Percentiles rank a stretch among this genome's conserved stretches.
Evolutionary conservation across 2,329 filamentous ascomycete genomes (phyloP).

Genomic region (Penicillium capsulatum): DNA sequence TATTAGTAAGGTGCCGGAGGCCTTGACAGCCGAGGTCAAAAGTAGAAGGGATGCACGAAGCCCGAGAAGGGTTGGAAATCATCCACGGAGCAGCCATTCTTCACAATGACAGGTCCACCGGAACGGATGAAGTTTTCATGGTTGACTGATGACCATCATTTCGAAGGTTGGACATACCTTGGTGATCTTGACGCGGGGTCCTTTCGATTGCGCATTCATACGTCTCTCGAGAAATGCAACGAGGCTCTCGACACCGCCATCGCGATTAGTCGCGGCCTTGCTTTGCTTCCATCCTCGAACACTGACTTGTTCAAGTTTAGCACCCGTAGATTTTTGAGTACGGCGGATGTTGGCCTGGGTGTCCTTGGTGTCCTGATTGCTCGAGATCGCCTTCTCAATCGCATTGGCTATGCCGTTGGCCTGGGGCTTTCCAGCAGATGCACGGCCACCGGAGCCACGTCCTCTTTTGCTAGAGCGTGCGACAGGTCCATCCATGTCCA

Average conservation of each 20-base stretch:
- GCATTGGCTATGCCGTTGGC: slow-evolving; percentile 29
- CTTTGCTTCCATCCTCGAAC: slow-evolving; percentile 63
- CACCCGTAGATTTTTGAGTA: slow-evolving; percentile 27
- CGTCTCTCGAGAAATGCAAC: slow-evolving; percentile 69
- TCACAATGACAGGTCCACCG: slow-evolving; percentile 38
- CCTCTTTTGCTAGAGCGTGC: slow-evolving; percentile 36
- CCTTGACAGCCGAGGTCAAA: slow-evolving; percentile 41
- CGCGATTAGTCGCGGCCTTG: slow-evolving; percentile 62
- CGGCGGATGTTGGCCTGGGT: slow-evolving; percentile 41
- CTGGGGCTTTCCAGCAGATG: slow-evolving; percentile 14
- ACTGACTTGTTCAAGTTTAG: slow-evolving; percentile 34
- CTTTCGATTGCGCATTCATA: slow-evolving; percentile 50
- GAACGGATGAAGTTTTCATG: slow-evolving; percentile 33
- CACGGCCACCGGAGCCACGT: slow-evolving; percentile 29
- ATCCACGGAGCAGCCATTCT: slow-evolving; percentile 37
- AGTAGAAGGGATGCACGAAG: slow-evolving; percentile 32
- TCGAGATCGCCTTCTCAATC: slow-evolving; percentile 36
- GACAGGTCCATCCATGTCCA: slow-evolving; percentile 53
- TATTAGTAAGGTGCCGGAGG: slow-evolving; percentile 61
- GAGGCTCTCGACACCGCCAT: slow-evolving; percentile 62
- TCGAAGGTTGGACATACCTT: slow-evolving; percentile 65
- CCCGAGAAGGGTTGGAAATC: slow-evolving; percentile 37
- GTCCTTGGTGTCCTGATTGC: slow-evolving; percentile 25
- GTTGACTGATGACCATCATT: slow-evolving; percentile 40
- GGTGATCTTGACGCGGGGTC: slow-evolving; percentile 60